Evolutionary conservation across 1,139 yeast genomes (phyloP).

Genomic region (Yarrowia galli): DNA sequence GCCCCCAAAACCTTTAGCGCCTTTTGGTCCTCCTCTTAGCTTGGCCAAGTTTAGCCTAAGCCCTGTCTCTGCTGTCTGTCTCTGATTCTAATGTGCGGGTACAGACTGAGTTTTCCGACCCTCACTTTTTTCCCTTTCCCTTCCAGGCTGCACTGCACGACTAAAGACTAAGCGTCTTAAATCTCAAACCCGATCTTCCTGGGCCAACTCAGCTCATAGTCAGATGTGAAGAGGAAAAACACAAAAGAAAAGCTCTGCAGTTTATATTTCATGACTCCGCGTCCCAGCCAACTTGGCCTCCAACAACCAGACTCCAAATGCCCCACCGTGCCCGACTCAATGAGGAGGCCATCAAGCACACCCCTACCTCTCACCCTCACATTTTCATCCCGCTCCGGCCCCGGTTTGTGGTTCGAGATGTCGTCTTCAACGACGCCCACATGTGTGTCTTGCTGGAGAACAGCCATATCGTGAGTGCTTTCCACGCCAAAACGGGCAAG

Average conservation of each 20-base stretch:
- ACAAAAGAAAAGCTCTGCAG: conserved; percentile 14
- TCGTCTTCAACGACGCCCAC: conserved; percentile 24
- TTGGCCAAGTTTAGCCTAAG: too few relatives aligned
- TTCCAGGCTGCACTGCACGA: conserved; percentile 5
- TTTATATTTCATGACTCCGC: not conserved
- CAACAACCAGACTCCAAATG: not conserved
- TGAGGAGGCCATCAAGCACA: not conserved
- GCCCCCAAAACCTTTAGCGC: not conserved
- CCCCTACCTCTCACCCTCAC: conserved; percentile 19
- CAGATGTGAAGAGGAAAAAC: conserved; percentile 14
- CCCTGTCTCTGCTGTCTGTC: too few relatives aligned
- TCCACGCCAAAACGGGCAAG: conserved; percentile 16
- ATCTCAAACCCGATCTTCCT: conserved; percentile 8
- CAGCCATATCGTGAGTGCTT: conserved; percentile 19
- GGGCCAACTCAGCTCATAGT: conserved; percentile 14
- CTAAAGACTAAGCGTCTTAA: conserved; percentile 7
- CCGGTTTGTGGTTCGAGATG: conserved; percentile 8
- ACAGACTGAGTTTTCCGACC: not conserved
- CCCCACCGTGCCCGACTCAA: not conserved
- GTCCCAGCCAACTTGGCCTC: not conserved
- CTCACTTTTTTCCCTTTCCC: not conserved
- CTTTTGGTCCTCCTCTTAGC: not conserved
- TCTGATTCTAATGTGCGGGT: too few relatives aligned
- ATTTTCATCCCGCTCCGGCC: conserved; percentile 25
- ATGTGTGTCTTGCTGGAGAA: conserved; percentile 14